phyloP scores from a whole-genome alignment of 2,329 filamentous ascomycete species.

The Fusarium tjaetaba region DNA sequence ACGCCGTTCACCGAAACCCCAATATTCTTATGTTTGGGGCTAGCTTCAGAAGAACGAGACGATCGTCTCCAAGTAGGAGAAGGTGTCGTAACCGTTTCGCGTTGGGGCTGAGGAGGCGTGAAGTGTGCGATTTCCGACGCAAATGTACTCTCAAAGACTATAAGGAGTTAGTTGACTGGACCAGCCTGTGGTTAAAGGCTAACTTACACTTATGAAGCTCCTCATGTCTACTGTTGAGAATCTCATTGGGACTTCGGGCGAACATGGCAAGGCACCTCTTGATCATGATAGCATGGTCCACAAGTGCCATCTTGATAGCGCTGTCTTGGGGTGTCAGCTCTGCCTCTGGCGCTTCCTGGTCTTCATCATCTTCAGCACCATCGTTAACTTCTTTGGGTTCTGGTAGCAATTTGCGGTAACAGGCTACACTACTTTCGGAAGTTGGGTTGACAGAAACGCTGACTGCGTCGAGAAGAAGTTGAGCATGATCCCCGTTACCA shows the following conservation, averaged over 20 bases:
- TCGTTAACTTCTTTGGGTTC: constrained; percentile 55
- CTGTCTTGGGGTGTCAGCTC: constrained; percentile 72
- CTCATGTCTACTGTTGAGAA: constrained; percentile 64
- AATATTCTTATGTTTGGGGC: constrained; percentile 47
- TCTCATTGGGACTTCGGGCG: constrained; percentile 69
- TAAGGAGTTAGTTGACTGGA: constrained; percentile 27
- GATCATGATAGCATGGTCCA: constrained; percentile 89
- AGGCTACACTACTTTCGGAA: constrained; percentile 80
- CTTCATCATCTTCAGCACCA: constrained; percentile 53
- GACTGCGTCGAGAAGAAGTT: constrained; percentile 78
- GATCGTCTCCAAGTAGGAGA: constrained; percentile 61
- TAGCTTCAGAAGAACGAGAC: constrained; percentile 55
- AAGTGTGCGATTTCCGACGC: constrained; percentile 73
- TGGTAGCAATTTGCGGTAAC: constrained; percentile 80
- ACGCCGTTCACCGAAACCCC: constrained; percentile 49
- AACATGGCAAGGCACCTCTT: constrained; percentile 82
- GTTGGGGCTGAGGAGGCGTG: constrained; percentile 58
- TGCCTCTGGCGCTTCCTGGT: constrained; percentile 56
- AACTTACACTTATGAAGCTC: constrained; percentile 73
- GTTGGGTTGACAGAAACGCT: constrained; percentile 78
- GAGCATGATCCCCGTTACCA: constrained; percentile 75
- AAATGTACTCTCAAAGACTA: constrained; percentile 71
- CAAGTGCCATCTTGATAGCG: constrained; percentile 83
- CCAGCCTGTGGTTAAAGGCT: neutral
- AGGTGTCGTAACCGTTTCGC: constrained; percentile 54